Evolutionary conservation across 306 rosid species (phyloP).

Genomic region (Prunus mira): DNA sequence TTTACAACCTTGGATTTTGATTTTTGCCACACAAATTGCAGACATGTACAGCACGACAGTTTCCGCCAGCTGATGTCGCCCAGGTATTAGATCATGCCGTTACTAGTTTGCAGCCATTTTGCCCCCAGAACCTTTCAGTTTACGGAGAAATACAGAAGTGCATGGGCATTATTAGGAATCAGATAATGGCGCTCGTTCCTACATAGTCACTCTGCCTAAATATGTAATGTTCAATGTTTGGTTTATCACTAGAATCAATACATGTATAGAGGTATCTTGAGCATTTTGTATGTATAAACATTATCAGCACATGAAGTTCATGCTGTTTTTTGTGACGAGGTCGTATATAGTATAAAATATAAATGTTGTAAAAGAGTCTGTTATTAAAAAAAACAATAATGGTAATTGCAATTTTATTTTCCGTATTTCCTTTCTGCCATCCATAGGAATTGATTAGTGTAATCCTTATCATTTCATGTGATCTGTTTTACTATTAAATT

Average conservation of each 20-base stretch:
- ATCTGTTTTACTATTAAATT: too few species aligned
- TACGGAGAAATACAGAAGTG: conserved; percentile 83
- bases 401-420: too few species aligned
- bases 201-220: conserved; percentile 33
- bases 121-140: conserved; percentile 68
- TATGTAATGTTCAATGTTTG: background rate
- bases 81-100: conserved; percentile 82
- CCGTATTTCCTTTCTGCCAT: too few species aligned
- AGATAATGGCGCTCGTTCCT: conserved; percentile 86
- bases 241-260: background rate
- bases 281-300: background rate
- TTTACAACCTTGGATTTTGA: background rate
- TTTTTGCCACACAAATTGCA: conserved; percentile 45
- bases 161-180: conserved; percentile 92
- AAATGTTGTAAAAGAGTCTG: too few species aligned
- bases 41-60: conserved; percentile 93
- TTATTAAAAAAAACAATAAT: too few species aligned
- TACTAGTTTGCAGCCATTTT: conserved; percentile 67
- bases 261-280: background rate
- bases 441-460: too few species aligned
- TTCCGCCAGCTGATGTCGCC: conserved; percentile 89
- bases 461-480: background rate
- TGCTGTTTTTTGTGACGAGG: conserved; percentile 9
- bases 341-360: background rate
- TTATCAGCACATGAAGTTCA: conserved; percentile 19